phyloP scores from a whole-genome alignment of 768 basidiomycete genomes.

The Suillus paluster region DNA sequence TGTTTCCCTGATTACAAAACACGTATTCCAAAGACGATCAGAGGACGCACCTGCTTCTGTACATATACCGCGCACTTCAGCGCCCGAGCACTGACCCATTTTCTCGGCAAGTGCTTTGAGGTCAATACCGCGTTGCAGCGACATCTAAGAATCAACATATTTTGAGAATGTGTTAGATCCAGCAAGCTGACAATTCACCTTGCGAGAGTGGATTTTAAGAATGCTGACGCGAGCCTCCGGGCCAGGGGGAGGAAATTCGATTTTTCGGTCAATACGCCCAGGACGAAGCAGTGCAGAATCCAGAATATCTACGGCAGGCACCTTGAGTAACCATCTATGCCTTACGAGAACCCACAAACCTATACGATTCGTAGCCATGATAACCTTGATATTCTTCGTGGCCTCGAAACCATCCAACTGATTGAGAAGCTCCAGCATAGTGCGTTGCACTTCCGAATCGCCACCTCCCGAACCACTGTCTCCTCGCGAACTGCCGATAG shows the following conservation, averaged over 20 bases:
- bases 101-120: constrained; percentile 95
- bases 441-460: constrained; percentile 88
- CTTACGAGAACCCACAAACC: constrained; percentile 43
- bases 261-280: constrained; percentile 95
- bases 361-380: constrained; percentile 98
- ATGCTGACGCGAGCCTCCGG: constrained; percentile 98
- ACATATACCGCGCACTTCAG: constrained; percentile 96
- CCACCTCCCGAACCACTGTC: constrained; percentile 79
- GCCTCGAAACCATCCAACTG: constrained; percentile 89
- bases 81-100: constrained; percentile 99
- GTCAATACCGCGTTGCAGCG: constrained; percentile 95
- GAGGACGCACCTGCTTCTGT: constrained; percentile 83
- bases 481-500: constrained; percentile 91
- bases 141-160: constrained; percentile 66
- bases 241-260: constrained; percentile 98
- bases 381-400: constrained; percentile 85
- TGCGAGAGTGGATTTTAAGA: constrained; percentile 94
- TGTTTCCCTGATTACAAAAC: constrained; percentile 26
- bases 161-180: not conserved
- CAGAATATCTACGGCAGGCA: constrained; percentile 70
- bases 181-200: constrained; percentile 49
- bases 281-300: constrained; percentile 92
- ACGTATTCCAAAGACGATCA: not conserved
- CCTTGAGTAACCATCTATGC: not conserved
- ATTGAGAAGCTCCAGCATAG: constrained; percentile 88